Conservation (phyloP, 805 yeast species). For the Myxozyma kluyveri region DNA sequence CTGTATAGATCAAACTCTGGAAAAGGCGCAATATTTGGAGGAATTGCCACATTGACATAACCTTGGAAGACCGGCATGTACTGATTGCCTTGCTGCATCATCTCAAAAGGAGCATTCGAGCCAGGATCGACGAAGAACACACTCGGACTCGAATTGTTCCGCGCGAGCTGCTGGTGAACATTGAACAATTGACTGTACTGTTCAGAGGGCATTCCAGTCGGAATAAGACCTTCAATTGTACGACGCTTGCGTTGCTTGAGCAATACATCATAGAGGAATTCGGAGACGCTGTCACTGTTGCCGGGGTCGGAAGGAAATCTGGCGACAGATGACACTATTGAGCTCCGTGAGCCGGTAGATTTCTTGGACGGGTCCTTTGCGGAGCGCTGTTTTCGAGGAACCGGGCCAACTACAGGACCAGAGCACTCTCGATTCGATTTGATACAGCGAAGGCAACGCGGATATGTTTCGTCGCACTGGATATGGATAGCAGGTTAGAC, state of each 20-base stretch:
- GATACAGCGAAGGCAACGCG: conserved; percentile 18
- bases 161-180: background rate
- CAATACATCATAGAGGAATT: no score
- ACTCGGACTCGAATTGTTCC: background rate
- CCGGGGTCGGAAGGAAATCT: background rate
- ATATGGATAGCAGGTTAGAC: background rate
- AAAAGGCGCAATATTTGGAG: conserved; percentile 8
- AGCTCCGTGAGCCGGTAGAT: background rate
- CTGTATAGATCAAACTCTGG: conserved; percentile 20
- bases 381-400: conserved; percentile 8
- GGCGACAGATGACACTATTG: background rate
- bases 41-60: no score
- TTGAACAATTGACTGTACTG: background rate
- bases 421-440: conserved; percentile 12
- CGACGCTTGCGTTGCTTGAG: background rate
- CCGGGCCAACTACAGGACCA: conserved; percentile 15
- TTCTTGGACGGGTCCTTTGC: background rate
- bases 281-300: background rate
- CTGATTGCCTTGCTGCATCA: background rate
- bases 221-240: conserved; percentile 1
- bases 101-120: background rate
- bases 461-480: conserved; percentile 23
- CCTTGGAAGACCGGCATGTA: background rate
- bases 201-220: background rate
- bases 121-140: background rate